These are phyloP conservation scores for Sistotremastrum suecicum DNA, from an alignment of 768 basidiomycete species.

Conservation along the genomic window DNA sequence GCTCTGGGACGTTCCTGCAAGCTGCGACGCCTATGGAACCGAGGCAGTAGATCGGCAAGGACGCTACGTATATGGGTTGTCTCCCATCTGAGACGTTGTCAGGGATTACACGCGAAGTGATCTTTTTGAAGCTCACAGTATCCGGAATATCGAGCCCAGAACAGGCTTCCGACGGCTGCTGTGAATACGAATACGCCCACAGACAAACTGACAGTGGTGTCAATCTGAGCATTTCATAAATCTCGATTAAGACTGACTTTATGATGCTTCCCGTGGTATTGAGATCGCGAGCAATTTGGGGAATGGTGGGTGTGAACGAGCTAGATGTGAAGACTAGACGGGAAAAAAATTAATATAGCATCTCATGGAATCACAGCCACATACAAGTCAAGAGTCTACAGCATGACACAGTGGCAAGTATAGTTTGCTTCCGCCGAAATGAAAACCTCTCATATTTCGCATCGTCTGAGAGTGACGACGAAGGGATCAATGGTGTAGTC, in stretches of 20 bases:
- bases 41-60: conserved; percentile 42
- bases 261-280: conserved; percentile 40
- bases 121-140: conserved; percentile 26
- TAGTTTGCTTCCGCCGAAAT: conserved; percentile 30
- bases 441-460: conserved; percentile 49
- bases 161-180: conserved; percentile 29
- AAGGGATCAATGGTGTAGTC: not conserved
- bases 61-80: conserved; percentile 40
- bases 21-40: conserved; percentile 47
- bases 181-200: conserved; percentile 37
- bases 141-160: conserved; percentile 37
- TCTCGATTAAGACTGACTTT: conserved; percentile 25
- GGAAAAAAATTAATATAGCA: not conserved
- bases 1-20: conserved; percentile 24
- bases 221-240: not conserved
- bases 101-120: not conserved
- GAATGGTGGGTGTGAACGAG: conserved; percentile 62
- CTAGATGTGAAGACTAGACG: conserved; percentile 50
- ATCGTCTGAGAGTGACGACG: conserved; percentile 6
- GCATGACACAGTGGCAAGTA: conserved; percentile 44
- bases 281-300: conserved; percentile 56
- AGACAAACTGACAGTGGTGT: conserved; percentile 22
- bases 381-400: conserved; percentile 51
- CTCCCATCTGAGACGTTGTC: conserved; percentile 41
- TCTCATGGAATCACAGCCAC: conserved; percentile 10